phyloP scores from a whole-genome alignment of 352 stramenopile species.

The Phytophthora cactorum region DNA sequence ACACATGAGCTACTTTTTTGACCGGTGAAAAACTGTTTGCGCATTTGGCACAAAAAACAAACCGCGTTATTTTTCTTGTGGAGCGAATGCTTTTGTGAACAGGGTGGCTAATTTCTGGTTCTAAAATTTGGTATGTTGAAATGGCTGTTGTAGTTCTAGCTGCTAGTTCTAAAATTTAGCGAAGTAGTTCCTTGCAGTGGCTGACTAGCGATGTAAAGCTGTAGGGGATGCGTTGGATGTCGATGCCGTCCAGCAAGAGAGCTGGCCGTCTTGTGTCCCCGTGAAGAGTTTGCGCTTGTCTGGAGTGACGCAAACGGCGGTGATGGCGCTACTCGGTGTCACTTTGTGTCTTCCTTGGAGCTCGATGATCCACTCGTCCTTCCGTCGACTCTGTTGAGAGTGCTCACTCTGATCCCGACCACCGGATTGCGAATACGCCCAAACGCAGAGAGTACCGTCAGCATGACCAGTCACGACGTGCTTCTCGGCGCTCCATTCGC shows the following conservation, averaged over 20 bases:
- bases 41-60: constrained; percentile 15
- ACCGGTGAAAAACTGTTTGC: constrained; percentile 23
- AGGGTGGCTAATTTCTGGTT: no score
- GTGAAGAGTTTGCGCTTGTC: constrained; percentile 75
- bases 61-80: constrained; percentile 32
- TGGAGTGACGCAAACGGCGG: constrained; percentile 49
- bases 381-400: constrained; percentile 24
- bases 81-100: not conserved
- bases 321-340: constrained; percentile 50
- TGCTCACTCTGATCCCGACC: constrained; percentile 12
- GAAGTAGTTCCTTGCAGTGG: not conserved
- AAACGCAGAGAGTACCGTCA: constrained; percentile 68
- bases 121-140: not conserved
- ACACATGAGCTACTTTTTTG: constrained; percentile 1
- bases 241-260: constrained; percentile 54
- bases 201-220: not conserved
- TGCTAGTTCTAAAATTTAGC: not conserved
- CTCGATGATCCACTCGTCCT: constrained; percentile 56
- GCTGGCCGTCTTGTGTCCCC: constrained; percentile 56
- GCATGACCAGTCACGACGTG: constrained; percentile 67
- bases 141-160: not conserved
- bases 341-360: constrained; percentile 59
- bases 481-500: constrained; percentile 71
- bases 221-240: constrained; percentile 16
- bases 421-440: constrained; percentile 60